These are phyloP conservation scores for Magnaporthiopsis rhizophila DNA, from an alignment of 2,329 filamentous ascomycete genomes.

Conservation along the genomic window DNA sequence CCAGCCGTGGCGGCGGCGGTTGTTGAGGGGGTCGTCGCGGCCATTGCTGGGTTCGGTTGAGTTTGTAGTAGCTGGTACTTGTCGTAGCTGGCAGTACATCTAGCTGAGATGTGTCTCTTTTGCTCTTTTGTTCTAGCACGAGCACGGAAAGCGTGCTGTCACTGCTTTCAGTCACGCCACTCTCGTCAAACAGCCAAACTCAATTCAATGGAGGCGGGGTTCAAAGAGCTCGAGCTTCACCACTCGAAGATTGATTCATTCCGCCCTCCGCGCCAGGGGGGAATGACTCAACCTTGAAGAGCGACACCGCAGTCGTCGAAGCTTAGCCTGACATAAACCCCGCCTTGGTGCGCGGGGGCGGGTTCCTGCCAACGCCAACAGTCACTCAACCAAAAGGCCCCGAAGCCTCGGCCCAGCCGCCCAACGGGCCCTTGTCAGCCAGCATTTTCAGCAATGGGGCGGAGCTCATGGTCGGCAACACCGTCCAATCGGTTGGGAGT, in stretches of 20 bases:
- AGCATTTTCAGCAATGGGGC: neutral
- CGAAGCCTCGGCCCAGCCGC: neutral
- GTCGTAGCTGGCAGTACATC: neutral
- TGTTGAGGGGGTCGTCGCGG: neutral
- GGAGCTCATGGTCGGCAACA: neutral
- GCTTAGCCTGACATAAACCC: neutral
- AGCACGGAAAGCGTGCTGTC: neutral
- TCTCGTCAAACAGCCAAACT: too few relatives aligned
- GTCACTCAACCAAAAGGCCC: neutral
- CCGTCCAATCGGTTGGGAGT: neutral
- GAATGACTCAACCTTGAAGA: too few relatives aligned
- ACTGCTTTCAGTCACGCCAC: too few relatives aligned
- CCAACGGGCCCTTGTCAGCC: neutral
- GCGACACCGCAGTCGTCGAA: too few relatives aligned
- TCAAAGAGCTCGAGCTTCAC: too few relatives aligned
- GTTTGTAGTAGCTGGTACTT: neutral
- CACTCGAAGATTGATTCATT: too few relatives aligned
- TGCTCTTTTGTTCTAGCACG: neutral
- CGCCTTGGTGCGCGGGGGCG: neutral
- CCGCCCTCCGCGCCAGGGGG: too few relatives aligned
- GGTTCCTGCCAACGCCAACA: neutral
- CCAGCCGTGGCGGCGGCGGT: neutral
- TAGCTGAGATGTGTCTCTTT: neutral
- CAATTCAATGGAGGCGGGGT: too few relatives aligned
- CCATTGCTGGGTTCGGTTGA: neutral